Evolutionary conservation across 2,329 filamentous ascomycete genomes (phyloP).

Genomic region (Penicillium italicum): DNA sequence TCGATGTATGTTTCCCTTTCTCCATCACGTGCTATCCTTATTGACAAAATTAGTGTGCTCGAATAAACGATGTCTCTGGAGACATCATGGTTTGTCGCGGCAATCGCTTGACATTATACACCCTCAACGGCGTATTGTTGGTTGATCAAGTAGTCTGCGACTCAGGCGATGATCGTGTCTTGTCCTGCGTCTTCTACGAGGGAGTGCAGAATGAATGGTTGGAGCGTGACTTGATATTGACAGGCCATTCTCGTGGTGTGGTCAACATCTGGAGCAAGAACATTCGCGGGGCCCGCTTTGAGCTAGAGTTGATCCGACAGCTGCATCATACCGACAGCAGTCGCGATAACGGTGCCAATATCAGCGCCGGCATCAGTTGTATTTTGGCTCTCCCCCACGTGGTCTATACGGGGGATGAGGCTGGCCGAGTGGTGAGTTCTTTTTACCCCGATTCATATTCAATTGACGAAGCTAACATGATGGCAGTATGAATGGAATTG

Average conservation of each 20-base stretch:
- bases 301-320: constrained; percentile 71
- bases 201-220: constrained; percentile 88
- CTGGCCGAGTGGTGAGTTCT: constrained; percentile 75
- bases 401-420: constrained; percentile 92
- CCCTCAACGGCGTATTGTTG: constrained; percentile 79
- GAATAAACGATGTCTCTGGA: constrained; percentile 85
- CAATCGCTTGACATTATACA: constrained; percentile 71
- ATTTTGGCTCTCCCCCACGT: constrained; percentile 77
- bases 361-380: constrained; percentile 71
- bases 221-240: constrained; percentile 80
- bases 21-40: not conserved
- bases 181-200: constrained; percentile 88
- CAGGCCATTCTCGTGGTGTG: constrained; percentile 76
- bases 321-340: constrained; percentile 74
- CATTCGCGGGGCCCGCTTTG: constrained; percentile 63
- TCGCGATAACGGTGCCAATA: constrained; percentile 57
- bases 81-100: constrained; percentile 83
- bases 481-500: constrained; percentile 57
- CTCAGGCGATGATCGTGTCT: constrained; percentile 68
- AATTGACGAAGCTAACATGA: constrained; percentile 17
- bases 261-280: constrained; percentile 69
- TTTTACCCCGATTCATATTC: not conserved
- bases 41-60: constrained; percentile 60
- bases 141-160: constrained; percentile 78
- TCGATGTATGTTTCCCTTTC: constrained; percentile 37